A percentile compares a stretch with the other conserved stretches of the same genome.
These are phyloP conservation scores for Tuber indicum DNA, from an alignment of 495 filamentous ascomycete species.

Conservation along the genomic window DNA sequence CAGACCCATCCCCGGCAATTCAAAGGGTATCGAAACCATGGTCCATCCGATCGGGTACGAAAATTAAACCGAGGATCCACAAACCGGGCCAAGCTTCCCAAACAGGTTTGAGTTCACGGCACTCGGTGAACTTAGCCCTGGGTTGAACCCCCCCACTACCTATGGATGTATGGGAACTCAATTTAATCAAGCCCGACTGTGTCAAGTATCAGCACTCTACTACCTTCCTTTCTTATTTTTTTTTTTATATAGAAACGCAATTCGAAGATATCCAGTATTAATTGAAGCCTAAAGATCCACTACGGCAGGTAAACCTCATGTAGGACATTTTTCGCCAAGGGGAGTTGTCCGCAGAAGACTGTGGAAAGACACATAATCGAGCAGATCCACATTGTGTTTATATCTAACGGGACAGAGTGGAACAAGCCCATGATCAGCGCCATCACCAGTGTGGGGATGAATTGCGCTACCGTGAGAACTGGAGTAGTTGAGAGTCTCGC, in stretches of 20 bases:
- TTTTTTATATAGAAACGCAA: neutral
- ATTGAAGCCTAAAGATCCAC: neutral
- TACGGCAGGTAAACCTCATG: no score
- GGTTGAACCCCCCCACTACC: neutral
- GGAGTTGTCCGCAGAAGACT: neutral
- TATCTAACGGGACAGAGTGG: neutral
- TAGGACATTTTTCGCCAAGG: neutral
- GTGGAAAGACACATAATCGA: neutral
- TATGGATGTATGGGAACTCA: neutral
- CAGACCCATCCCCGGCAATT: neutral
- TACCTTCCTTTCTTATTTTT: neutral
- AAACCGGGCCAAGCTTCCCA: neutral
- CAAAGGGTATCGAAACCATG: neutral
- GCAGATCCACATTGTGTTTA: neutral
- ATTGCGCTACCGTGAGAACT: neutral
- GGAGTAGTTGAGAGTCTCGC: no score
- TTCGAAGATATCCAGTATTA: neutral
- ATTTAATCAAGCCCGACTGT: neutral
- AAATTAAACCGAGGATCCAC: neutral
- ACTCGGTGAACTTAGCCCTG: neutral
- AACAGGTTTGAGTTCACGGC: neutral
- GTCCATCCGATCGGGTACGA: neutral
- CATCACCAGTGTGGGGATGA: neutral
- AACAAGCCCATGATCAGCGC: neutral
- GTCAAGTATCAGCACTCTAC: neutral